These are phyloP conservation scores for Hypholoma sublateritium DNA, from an alignment of 768 basidiomycete species.

Conservation along the genomic window DNA sequence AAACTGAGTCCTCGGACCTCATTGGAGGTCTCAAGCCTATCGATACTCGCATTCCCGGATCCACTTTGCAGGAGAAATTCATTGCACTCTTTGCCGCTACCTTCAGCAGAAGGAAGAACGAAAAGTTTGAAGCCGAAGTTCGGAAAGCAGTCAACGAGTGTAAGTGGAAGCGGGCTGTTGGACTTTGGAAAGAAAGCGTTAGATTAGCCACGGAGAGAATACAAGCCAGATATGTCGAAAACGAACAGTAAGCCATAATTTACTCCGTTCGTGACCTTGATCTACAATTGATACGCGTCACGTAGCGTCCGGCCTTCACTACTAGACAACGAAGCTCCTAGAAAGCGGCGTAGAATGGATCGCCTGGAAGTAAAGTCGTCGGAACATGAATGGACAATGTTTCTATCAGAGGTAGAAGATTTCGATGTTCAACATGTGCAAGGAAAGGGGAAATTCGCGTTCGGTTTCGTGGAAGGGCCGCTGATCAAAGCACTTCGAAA, in stretches of 20 bases:
- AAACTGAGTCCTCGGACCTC: slow-evolving; percentile 93
- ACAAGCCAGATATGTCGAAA: slow-evolving; percentile 27
- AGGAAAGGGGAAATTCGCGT: slow-evolving; percentile 87
- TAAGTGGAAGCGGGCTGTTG: slow-evolving; percentile 83
- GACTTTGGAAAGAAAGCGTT: slow-evolving; percentile 79
- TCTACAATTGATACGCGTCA: slow-evolving; percentile 4
- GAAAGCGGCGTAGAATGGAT: slow-evolving; percentile 72
- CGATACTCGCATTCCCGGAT: slow-evolving; percentile 79
- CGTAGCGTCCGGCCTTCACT: slow-evolving; percentile 9
- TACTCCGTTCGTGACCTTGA: neutral
- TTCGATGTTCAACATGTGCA: slow-evolving; percentile 91
- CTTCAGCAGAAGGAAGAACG: slow-evolving; percentile 89
- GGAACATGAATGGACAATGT: slow-evolving; percentile 61
- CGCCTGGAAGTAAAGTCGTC: slow-evolving; percentile 38
- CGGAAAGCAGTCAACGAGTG: slow-evolving; percentile 78
- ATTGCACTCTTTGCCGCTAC: slow-evolving; percentile 79
- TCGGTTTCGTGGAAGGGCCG: slow-evolving; percentile 94
- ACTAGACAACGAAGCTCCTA: slow-evolving; percentile 42
- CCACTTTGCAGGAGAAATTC: slow-evolving; percentile 70
- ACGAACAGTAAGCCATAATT: slow-evolving; percentile 21
- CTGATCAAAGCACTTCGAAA: slow-evolving; percentile 85
- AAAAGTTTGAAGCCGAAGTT: slow-evolving; percentile 79
- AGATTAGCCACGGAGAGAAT: slow-evolving; percentile 71
- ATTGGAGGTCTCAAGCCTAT: slow-evolving; percentile 97
- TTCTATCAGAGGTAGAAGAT: slow-evolving; percentile 65